These are phyloP conservation scores for Hexamita inflata DNA, from an alignment of 208 protist genomes.

Conservation along the genomic window DNA sequence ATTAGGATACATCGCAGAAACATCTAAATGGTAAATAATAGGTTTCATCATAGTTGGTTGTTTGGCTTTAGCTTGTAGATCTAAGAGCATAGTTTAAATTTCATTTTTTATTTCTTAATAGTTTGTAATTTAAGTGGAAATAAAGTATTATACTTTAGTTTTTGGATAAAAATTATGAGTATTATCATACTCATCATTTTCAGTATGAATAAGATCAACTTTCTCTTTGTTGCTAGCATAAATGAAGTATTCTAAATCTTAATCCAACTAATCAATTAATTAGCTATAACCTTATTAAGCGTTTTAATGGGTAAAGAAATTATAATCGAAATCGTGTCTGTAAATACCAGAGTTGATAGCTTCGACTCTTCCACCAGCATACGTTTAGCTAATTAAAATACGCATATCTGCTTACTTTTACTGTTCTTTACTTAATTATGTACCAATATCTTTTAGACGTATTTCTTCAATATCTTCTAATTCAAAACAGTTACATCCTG, in stretches of 20 bases:
- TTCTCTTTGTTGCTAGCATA: constrained; percentile 54
- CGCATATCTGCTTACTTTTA: neutral
- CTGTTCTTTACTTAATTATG: too few species aligned
- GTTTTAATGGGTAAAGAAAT: constrained; percentile 71
- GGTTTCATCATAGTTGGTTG: constrained; percentile 51
- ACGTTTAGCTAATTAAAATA: constrained; percentile 93
- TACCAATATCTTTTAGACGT: too few species aligned
- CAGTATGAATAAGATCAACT: constrained; percentile 50
- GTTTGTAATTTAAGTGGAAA: neutral
- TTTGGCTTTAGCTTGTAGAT: neutral
- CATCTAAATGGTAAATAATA: constrained; percentile 98
- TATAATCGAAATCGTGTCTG: constrained; percentile 74
- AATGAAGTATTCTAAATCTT: constrained; percentile 66
- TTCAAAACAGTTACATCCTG: neutral
- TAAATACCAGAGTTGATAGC: constrained; percentile 71
- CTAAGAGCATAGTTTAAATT: neutral
- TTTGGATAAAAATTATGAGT: constrained; percentile 3
- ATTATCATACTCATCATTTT: constrained; percentile 31
- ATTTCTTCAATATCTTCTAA: too few species aligned
- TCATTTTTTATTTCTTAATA: neutral
- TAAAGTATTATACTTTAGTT: neutral
- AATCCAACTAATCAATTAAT: constrained; percentile 75
- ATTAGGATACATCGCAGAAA: constrained; percentile 99
- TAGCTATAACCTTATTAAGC: constrained; percentile 50
- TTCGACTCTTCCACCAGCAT: constrained; percentile 82